Base-by-base conservation (phyloP, 2,329 filamentous ascomycete species). In the Graphilbum ipis-grandicollis region DNA sequence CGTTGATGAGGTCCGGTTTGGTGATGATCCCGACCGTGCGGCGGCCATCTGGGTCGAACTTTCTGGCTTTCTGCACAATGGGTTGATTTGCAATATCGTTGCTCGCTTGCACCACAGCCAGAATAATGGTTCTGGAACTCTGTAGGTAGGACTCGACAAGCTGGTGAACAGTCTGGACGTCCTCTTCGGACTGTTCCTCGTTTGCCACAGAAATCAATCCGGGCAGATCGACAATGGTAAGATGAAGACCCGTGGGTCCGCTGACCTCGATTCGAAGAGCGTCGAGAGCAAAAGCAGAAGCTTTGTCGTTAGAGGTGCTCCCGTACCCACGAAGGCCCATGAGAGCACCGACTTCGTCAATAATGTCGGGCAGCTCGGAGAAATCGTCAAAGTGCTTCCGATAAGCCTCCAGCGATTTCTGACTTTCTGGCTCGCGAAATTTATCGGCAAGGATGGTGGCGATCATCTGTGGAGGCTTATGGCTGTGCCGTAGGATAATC, bases 381-480 rank as follows among this genome's bases (percentile, higher is more conserved):
- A 94, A 54, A 84, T 94, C 52, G 68, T 71, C 47, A 96, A 96
- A 68, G 96, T 93, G 64, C 77, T 75, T 5, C 19, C 56, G 12
- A 28, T 9, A 28, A 13, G 26, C 26, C 6, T 13, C 8, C 10
- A 28, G 6, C 5, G 10, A 5, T 5, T 5, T 28, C 26, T 28
- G 9, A 5, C 5, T 7, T 5, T 28, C 26, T 7, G 9, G 5
- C 10, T 7, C 6, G 26, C 10, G 10, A 13, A 5, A 5, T 7
- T 5, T 12, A 13, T n/a, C 10, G 6, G 26, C 8, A 13, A 28
- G 8, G 14, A 28, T 28, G 26, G 6, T 5, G 10, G 14, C 12
- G 26, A 13, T n/a, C 5, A 28, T 28, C 14, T 28, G 10, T 28
- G 8, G 10, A n/a, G 26, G 26, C 10, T 12, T 13, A 5, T 13